Percentiles rank a stretch among this genome's conserved stretches.
Conservation (phyloP, 2,329 filamentous ascomycete genomes). For the Fusarium citri region DNA sequence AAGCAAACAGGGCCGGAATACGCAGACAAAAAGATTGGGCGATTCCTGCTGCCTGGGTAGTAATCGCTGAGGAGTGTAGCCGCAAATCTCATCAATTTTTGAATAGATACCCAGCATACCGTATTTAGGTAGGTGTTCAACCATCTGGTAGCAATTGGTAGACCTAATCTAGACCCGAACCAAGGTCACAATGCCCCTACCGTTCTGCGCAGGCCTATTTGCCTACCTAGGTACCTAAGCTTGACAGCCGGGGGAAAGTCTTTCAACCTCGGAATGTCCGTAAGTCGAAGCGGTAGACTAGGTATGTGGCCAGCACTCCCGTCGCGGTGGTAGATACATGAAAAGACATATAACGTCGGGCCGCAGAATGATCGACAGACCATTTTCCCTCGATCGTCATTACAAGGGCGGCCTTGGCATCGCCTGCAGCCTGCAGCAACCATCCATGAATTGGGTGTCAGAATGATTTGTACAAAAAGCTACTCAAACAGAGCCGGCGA, state of each 20-base stretch:
- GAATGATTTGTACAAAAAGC: background rate
- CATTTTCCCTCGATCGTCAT: slow-evolving; percentile 28
- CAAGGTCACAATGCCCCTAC: background rate
- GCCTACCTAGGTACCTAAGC: slow-evolving; percentile 11
- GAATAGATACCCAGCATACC: background rate
- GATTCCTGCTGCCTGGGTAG: background rate
- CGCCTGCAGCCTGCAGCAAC: slow-evolving; percentile 21
- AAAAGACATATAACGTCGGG: slow-evolving; percentile 17
- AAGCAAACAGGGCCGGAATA: slow-evolving; percentile 30
- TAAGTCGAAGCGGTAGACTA: background rate
- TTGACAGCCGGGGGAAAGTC: background rate
- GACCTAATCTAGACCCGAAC: background rate
- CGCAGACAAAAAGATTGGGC: slow-evolving; percentile 26
- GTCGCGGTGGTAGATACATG: background rate
- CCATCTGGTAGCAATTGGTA: background rate
- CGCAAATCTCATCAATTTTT: slow-evolving; percentile 2
- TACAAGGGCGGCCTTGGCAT: slow-evolving; percentile 31
- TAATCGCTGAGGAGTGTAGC: background rate
- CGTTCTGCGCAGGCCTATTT: slow-evolving; percentile 7
- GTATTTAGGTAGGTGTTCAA: background rate
- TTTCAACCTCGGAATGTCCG: slow-evolving; percentile 22
- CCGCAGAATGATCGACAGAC: slow-evolving; percentile 25
- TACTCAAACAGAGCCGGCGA: slow-evolving; percentile 13
- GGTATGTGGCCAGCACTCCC: background rate
- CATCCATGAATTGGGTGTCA: slow-evolving; percentile 1